Percentiles rank a stretch among this genome's conserved stretches.
Evolutionary conservation across 306 rosid species (phyloP).

Genomic region (Pterocarpus santalinus): DNA sequence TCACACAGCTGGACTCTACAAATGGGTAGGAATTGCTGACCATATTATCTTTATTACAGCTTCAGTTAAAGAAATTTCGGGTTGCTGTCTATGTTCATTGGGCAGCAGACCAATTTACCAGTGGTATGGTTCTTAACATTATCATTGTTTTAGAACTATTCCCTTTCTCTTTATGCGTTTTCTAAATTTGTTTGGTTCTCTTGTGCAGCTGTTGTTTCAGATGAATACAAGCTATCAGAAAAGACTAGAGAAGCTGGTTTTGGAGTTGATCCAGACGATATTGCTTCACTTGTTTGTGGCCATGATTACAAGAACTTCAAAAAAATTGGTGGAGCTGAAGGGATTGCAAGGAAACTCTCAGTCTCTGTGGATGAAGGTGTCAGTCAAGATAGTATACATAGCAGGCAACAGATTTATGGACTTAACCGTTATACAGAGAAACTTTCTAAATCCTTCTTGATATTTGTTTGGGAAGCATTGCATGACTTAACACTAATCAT

Average conservation of each 20-base stretch:
- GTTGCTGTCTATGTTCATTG: slow-evolving; percentile 62
- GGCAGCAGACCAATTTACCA: slow-evolving; percentile 73
- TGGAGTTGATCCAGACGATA: slow-evolving; percentile 85
- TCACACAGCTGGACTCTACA: no score
- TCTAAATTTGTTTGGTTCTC: slow-evolving; percentile 41
- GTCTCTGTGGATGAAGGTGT: slow-evolving; percentile 69
- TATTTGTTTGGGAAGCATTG: slow-evolving; percentile 90
- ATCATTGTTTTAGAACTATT: slow-evolving; percentile 19
- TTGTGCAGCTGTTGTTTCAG: slow-evolving; percentile 61
- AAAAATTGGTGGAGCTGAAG: slow-evolving; percentile 61
- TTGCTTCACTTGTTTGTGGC: slow-evolving; percentile 71
- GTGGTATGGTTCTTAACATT: slow-evolving; percentile 58
- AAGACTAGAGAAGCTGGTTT: slow-evolving; percentile 74
- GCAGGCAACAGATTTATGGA: slow-evolving; percentile 80
- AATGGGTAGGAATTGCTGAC: background rate
- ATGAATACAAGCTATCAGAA: slow-evolving; percentile 64
- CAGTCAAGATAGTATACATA: slow-evolving; percentile 48
- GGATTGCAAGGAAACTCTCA: slow-evolving; percentile 60
- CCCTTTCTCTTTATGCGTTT: slow-evolving; percentile 27
- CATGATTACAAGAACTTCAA: slow-evolving; percentile 62
- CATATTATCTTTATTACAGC: slow-evolving; percentile 52
- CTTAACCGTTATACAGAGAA: slow-evolving; percentile 77
- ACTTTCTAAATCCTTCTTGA: slow-evolving; percentile 68
- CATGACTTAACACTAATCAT: slow-evolving; percentile 88
- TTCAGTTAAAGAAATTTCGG: slow-evolving; percentile 59